Evolutionary conservation across 371 early-diverging fungal genomes (phyloP), one percentile per base, ranked within the genome.

Genomic region (Rhizomucor pusillus): DNA sequence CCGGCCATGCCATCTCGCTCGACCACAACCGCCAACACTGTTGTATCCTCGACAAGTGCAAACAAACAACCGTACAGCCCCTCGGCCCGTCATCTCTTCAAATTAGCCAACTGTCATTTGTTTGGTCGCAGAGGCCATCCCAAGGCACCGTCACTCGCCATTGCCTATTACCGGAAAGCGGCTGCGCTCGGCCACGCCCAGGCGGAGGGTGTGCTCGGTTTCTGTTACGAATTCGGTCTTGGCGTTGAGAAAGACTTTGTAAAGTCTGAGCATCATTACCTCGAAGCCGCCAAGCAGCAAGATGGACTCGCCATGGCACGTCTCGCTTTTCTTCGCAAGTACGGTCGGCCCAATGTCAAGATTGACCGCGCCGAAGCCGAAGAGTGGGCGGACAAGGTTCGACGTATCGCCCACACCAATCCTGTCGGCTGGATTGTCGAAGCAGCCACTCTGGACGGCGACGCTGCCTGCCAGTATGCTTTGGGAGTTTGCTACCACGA

Each of bases 161-260:
- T 80, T 4, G 60, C 73, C 25, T 69, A 73, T 50, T 80, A 70
- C 33, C 52, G 64, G 49, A 63, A 71, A 24, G 76, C 79, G 9
- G 62, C 75, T 5, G 53, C 57, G 3, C 57, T 73, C 18, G 73
- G 80, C 3, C 67, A 71, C 52, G 43, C 71, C 5, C 70, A 70
- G 24, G 80, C 86, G 1, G 67, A 67, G 22, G 82, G 80, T 7
- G 66, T 82, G 2, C 69, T 86, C 19, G 88, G 84, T n/a, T 87
- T 86, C 47, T 87, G 88, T 53, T 78, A 77, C 66, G 97, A 96
- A 59, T 92, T 92, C 69, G 92, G 90, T 1, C 68, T 90, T 12
- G 92, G 91, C 5, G 58, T 75, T 5, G 52, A 59, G 9, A 67
- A 62, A 14, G 82, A 90, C 56, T 82, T 76, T 63, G 64, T 64